Base-by-base conservation (phyloP, 306 rosid species). In the Acacia acuminata region DNA sequence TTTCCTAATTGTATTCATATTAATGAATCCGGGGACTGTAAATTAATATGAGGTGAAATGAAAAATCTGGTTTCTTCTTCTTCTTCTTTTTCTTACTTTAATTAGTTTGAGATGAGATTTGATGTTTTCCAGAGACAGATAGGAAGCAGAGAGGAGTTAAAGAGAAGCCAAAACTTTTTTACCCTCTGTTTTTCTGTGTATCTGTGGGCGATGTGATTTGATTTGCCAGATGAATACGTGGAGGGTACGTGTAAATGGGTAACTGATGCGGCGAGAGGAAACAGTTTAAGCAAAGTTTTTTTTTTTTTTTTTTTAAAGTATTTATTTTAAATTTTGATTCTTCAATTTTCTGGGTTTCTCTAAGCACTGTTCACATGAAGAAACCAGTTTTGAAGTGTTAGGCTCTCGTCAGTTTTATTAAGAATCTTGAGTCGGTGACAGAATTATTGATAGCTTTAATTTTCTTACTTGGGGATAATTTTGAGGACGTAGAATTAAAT, bases 1-100 rank as follows among this genome's bases (percentile, higher is more conserved):
- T 5, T 27, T 10, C 40, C 4, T 16, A 8, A 34, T 16, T 34
- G 71, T 34, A 34, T 36, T 58, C 25, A 58, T 22, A 0, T 38
- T 58, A 58, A 25, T 24, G 8, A 36, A 66, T 17, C 36, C 71
- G 45, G 24, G 12, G 45, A 34, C 12, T 34, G 71, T 66, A 89
- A 89, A 92, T 90, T 86, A 32, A 80, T 34, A 81, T 88, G 94
- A 92, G 97, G 51, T 82, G 89, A 72, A 89, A 82, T 81, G 71
- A 85, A 88, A 79, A 79, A 53, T 86, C 79, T 47, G 1, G 25
- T 34, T 43, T 55, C 60, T 12, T 0, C 4, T 10, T 12, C 32
- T 15, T 32, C 3, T 10, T 56, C 10, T 3, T 20, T 1, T 56
- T 7, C 2, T 15, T 4, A 50, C n/a, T 16, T 51, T 1, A 61